Evolutionary conservation across 2,329 filamentous ascomycete genomes (phyloP).

Genomic region (Paracorniculantispora psalliotae): DNA sequence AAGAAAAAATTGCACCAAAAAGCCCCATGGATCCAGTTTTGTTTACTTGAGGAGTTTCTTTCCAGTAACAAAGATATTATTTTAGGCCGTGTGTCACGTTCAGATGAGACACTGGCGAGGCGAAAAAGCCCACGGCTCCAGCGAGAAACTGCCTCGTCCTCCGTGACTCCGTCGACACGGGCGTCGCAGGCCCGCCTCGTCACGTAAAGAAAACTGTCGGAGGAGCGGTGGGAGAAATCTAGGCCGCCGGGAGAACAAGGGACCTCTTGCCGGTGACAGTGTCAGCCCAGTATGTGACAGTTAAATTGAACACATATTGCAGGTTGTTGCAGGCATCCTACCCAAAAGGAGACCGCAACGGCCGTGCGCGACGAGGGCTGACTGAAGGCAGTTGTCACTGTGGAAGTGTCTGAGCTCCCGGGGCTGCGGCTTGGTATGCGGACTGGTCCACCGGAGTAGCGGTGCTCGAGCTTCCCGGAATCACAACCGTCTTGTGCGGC

Average conservation of each 20-base stretch:
- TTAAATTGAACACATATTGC: conserved; percentile 10
- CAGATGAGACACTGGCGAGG: neutral
- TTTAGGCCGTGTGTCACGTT: neutral
- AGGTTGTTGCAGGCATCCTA: conserved; percentile 3
- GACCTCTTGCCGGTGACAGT: conserved; percentile 4
- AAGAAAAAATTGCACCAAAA: neutral
- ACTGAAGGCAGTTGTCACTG: neutral
- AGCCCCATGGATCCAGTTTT: conserved; percentile 2
- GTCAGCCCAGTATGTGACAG: neutral
- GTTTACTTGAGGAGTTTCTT: neutral
- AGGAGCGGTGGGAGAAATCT: neutral
- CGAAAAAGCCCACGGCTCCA: neutral
- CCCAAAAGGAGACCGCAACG: conserved; percentile 5
- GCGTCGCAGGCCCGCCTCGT: no score
- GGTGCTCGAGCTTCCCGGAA: conserved; percentile 1
- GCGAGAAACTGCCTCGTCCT: neutral
- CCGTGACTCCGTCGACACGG: no score
- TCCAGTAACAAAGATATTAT: neutral
- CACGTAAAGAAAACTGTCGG: neutral
- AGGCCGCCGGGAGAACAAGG: conserved; percentile 1
- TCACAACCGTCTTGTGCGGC: conserved; percentile 9
- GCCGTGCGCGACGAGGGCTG: conserved; percentile 11
- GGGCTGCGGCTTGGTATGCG: conserved; percentile 9
- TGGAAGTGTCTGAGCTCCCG: conserved; percentile 6
- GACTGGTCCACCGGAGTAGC: neutral